Conservation (phyloP, 2,329 filamentous ascomycete species). For the Aspergillus caelatus region DNA sequence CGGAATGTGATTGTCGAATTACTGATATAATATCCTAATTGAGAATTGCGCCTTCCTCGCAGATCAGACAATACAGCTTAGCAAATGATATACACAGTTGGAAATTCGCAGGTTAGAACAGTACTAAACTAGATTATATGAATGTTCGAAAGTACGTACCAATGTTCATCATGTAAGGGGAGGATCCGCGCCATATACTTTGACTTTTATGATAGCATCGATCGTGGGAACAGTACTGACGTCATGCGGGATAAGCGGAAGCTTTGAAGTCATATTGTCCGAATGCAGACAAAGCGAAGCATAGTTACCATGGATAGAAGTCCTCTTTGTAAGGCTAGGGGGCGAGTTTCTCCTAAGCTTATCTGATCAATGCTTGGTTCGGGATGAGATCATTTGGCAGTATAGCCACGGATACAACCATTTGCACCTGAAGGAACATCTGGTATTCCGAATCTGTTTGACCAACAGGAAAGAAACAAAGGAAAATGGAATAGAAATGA, state of each 20-base stretch:
- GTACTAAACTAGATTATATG: not conserved
- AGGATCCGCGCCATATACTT: constrained; percentile 19
- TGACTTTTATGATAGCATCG: constrained; percentile 9
- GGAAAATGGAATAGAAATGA: not conserved
- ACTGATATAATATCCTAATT: not conserved
- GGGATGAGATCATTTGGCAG: not conserved
- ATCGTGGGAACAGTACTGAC: constrained; percentile 24
- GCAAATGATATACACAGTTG: not conserved
- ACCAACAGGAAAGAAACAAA: not conserved
- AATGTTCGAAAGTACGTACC: not conserved
- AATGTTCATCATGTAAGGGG: not conserved
- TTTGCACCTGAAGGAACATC: no score
- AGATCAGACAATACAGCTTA: not conserved
- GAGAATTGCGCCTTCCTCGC: not conserved
- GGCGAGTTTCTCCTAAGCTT: not conserved
- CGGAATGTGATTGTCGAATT: not conserved
- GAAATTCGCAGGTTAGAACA: not conserved
- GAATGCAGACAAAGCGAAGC: constrained; percentile 18
- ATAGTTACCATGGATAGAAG: constrained; percentile 1
- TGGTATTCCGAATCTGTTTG: not conserved
- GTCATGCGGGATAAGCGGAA: constrained; percentile 34
- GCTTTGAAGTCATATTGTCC: constrained; percentile 30
- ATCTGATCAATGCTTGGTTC: not conserved
- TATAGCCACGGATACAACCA: not conserved
- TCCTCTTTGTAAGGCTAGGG: not conserved